phyloP scores from a whole-genome alignment of 768 basidiomycete species.

The Dacryopinax primogenitus region DNA sequence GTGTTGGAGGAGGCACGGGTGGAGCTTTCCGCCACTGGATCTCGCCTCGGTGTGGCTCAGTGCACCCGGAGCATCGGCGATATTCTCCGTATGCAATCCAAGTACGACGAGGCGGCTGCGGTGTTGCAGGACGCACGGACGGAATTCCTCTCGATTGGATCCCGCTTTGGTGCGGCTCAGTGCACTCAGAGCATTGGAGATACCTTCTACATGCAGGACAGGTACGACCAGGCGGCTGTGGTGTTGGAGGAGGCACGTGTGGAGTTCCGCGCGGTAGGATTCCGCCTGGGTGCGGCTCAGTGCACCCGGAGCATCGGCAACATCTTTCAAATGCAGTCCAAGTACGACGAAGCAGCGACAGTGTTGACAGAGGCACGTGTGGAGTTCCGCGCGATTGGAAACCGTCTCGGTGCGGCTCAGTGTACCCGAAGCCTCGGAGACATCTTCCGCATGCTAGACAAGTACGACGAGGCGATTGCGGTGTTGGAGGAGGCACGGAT shows the following conservation, averaged over 20 bases:
- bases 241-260: background rate
- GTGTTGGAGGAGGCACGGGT: background rate
- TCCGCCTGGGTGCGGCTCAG: background rate
- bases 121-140: background rate
- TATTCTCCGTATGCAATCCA: background rate
- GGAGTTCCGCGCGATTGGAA: background rate
- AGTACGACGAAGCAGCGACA: background rate
- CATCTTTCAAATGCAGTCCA: background rate
- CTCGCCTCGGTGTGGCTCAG: background rate
- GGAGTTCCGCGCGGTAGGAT: background rate
- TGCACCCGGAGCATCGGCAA: background rate
- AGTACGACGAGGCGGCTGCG: background rate
- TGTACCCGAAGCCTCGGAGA: background rate
- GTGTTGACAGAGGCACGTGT: background rate
- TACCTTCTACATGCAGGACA: too few species aligned
- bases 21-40: background rate
- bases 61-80: background rate
- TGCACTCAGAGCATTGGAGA: background rate
- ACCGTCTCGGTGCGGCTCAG: background rate
- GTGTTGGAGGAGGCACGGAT: background rate
- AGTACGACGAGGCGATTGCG: background rate
- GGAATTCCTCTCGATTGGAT: background rate
- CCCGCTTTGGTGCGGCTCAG: background rate
- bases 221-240: background rate
- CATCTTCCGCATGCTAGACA: background rate